Evolutionary conservation across 73 alveolate species (phyloP), one percentile per base, ranked within the genome.

Genomic region (Paramecium tetraurelia): DNA sequence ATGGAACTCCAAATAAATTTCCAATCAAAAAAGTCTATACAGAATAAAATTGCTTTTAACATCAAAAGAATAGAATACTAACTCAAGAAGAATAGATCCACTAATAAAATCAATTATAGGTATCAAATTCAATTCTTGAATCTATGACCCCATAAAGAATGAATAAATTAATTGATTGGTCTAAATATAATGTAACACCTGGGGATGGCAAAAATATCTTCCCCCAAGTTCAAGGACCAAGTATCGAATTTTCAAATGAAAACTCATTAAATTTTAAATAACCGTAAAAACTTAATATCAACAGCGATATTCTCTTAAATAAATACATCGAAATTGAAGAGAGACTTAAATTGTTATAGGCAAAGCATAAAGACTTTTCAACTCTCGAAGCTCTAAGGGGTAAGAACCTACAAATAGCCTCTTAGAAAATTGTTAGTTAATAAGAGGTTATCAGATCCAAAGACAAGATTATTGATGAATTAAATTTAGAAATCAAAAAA

Each of bases 221-320:
- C n/a, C 89, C 89, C 3, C 7, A 76, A 31, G 89, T 76, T 35
- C 6, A n/a, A 18, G 89, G 58, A 20, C 89, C 89, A 7, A 76
- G 89, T 43, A 76, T 76, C n/a, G 89, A 76, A 58, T 76, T 76
- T 41, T 76, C 89, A 43, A 76, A 76, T 76, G 89, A 76, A 58
- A 76, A 76, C 41, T 76, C 89, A 9, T 31, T 76, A 36, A 24
- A 27, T 38, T 76, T 76, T 59, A 76, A 76, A 58, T 31, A 76
- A 41, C 70, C 36, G 27, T 24, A 20, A 76, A 76, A 76, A 38
- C 29, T 31, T 18, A 48, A 48, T 48, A 14, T 48, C 18, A 38
- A 76, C 22, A 16, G 24, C 7, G 36, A 22, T 31, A 76, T 22
- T 29, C 46, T 40, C 11, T 40, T 38, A 40, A 76, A 40, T 21